These are phyloP conservation scores for Clavispora santaluciae DNA, from an alignment of 805 yeast species.

Conservation along the genomic window DNA sequence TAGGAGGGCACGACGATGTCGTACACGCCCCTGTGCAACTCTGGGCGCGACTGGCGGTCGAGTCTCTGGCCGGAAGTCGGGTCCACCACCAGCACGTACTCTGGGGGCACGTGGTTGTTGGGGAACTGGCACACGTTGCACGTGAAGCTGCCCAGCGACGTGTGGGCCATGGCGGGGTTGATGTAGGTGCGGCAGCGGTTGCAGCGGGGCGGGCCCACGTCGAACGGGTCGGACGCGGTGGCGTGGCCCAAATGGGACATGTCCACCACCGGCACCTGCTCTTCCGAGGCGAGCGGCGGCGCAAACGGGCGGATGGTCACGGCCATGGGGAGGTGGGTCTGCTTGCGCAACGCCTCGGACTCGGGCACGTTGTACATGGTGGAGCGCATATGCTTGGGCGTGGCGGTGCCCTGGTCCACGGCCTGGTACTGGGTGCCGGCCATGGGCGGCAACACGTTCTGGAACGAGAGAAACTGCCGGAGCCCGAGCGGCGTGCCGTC, in stretches of 20 bases:
- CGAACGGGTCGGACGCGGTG: conserved; percentile 21
- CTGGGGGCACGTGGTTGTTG: conserved; percentile 61
- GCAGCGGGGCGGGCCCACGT: conserved; percentile 78
- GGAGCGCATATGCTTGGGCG: conserved; percentile 73
- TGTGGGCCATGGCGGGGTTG: conserved; percentile 75
- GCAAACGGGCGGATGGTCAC: conserved; percentile 84
- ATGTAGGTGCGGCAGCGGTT: conserved; percentile 86
- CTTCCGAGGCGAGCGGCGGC: conserved; percentile 42
- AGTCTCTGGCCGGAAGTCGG: conserved; percentile 51
- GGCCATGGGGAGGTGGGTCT: conserved; percentile 77
- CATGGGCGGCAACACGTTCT: conserved; percentile 77
- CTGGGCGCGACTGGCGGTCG: conserved; percentile 66
- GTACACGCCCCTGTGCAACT: conserved; percentile 75
- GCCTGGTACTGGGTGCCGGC: conserved; percentile 68
- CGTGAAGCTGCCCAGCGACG: conserved; percentile 55
- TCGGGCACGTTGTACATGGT: conserved; percentile 82
- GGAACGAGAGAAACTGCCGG: conserved; percentile 61
- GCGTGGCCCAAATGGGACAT: conserved; percentile 37
- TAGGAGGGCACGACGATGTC: conserved; percentile 75
- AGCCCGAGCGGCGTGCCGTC: conserved; percentile 10
- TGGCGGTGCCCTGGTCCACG: conserved; percentile 79
- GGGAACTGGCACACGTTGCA: conserved; percentile 84
- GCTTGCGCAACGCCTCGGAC: conserved; percentile 60
- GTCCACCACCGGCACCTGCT: conserved; percentile 66
- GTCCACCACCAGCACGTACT: conserved; percentile 62